Conservation (phyloP, 1,284 basidiomycete genomes). For the Agroathelia rolfsii region DNA sequence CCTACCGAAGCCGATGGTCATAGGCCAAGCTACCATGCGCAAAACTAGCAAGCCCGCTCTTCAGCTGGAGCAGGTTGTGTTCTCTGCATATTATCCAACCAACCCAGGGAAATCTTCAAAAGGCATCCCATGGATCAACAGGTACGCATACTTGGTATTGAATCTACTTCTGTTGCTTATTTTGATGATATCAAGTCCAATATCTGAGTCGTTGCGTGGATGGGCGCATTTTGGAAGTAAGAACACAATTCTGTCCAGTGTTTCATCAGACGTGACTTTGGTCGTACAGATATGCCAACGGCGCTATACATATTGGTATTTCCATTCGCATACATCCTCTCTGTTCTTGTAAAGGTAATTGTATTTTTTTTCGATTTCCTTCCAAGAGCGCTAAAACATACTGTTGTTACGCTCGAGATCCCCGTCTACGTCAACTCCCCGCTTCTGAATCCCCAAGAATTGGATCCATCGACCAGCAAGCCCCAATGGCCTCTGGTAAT, state of each 20-base stretch:
- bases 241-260: constrained; percentile 5
- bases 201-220: constrained; percentile 31
- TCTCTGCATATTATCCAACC: constrained; percentile 52
- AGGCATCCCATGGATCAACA: constrained; percentile 42
- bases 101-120: constrained; percentile 21
- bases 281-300: no score
- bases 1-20: constrained; percentile 23
- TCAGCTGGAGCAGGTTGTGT: constrained; percentile 43
- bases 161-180: constrained; percentile 1
- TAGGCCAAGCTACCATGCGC: constrained; percentile 32
- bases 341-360: constrained; percentile 22
- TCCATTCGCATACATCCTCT: constrained; percentile 41
- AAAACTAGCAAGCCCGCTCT: constrained; percentile 29
- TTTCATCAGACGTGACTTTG: constrained; percentile 1
- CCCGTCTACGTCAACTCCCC: constrained; percentile 49
- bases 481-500: constrained; percentile 61
- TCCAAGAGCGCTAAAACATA: no score
- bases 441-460: constrained; percentile 31
- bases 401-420: no score
- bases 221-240: constrained; percentile 33
- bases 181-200: constrained; percentile 23
- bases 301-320: no score
- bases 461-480: constrained; percentile 7
- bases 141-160: constrained; percentile 24
- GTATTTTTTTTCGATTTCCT: no score